Evolutionary conservation across 371 early-diverging fungal species (phyloP), one percentile per base, ranked within the genome.

Genomic region (Choanephora cucurbitarum): DNA sequence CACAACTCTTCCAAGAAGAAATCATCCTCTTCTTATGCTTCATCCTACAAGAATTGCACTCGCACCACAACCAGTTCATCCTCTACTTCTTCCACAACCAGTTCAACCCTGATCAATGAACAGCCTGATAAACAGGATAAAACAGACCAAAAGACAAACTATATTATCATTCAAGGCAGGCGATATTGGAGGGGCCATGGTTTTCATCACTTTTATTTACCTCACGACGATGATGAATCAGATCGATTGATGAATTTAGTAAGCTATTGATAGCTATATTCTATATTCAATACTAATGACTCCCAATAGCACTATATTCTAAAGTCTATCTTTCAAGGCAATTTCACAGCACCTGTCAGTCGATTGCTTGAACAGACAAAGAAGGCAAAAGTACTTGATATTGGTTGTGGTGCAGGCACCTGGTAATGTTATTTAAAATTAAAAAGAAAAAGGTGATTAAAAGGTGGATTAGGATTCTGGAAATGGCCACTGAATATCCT

Each of bases 361-460:
- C 18, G 46, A 14, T n/a, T 52, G 14, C 13, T 65, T 5, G 18
- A 44, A 17, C 47, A 44, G 1, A 7, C 28, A 28, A 34, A 44
- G 15, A 63, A 58, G 13, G 39, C 60, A 1, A 64, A 67, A 42
- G 66, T 72, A 8, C 42, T 76, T 2, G 77, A 76, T 37, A 69
- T 76, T 33, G 77, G 77, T 1, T 64, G 69, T 64, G 77, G 77
- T 18, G 55, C 73, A 21, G 77, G 77, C 23, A 76, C 77, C 28
- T 76, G 77, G 73, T 73, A 69, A 5, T n/a, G 4, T 8, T 9
- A 33, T 19, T 15, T 18, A 14, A 33, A 19, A 10, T 0, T 11
- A 17, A 33, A 56, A 51, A 46, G 33, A 55, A 44, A 39, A 45
- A 52, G 28, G 21, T 46, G 21, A 22, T 33, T 17, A 8, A 22